A percentile compares a stretch with the other conserved stretches of the same genome.
Evolutionary conservation across 2,329 filamentous ascomycete genomes (phyloP).

Genomic region (Talaromyces sp.): DNA sequence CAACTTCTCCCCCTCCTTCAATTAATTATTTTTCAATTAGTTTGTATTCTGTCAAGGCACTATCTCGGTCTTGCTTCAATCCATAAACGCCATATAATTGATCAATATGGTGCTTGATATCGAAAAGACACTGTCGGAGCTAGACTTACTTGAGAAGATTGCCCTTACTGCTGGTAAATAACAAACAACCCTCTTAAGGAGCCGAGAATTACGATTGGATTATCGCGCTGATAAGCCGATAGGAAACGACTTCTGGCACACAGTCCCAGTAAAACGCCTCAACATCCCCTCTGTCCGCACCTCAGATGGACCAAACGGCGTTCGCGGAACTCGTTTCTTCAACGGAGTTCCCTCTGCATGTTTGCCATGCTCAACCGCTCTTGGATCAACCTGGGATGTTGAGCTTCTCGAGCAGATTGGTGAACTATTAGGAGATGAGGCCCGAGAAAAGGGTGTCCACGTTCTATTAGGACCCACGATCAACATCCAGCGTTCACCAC

Average conservation of each 20-base stretch:
- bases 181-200: neutral
- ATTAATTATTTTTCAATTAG: neutral
- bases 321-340: constrained; percentile 67
- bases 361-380: constrained; percentile 74
- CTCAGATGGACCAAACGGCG: constrained; percentile 69
- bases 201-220: neutral
- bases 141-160: constrained; percentile 61
- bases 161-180: constrained; percentile 36
- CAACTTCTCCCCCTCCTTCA: neutral
- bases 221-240: neutral
- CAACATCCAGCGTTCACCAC: constrained; percentile 76
- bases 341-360: constrained; percentile 69
- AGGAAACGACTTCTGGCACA: constrained; percentile 66
- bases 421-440: constrained; percentile 68
- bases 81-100: neutral
- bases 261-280: constrained; percentile 61
- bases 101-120: constrained; percentile 37
- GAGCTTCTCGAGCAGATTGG: constrained; percentile 69
- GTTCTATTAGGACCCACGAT: constrained; percentile 75
- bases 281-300: constrained; percentile 65
- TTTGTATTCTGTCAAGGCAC: neutral
- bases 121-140: constrained; percentile 52
- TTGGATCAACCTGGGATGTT: constrained; percentile 77
- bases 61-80: neutral
- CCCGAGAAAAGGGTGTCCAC: constrained; percentile 70